A percentile compares a stretch with the other conserved stretches of the same genome.
Evolutionary conservation across 768 basidiomycete species (phyloP).

Genomic region (Mycena latifolia): DNA sequence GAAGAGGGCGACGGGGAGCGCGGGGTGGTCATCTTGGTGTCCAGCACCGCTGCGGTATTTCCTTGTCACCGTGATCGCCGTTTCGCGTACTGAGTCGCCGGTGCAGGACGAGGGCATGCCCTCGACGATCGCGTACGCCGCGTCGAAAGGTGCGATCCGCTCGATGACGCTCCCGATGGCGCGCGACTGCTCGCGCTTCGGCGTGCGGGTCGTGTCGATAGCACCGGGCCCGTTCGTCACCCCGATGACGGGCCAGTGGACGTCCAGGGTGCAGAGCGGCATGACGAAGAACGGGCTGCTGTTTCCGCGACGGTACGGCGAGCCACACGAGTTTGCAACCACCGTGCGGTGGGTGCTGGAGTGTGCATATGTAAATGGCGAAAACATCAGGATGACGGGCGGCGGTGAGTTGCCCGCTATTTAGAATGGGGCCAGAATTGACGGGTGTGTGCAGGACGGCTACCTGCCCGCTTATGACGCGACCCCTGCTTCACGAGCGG

Average conservation of each 20-base stretch:
- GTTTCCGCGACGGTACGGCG: conserved; percentile 51
- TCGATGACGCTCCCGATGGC: conserved; percentile 56
- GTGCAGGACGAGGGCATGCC: conserved; percentile 52
- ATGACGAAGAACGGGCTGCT: conserved; percentile 41
- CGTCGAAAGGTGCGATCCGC: conserved; percentile 53
- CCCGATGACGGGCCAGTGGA: conserved; percentile 45
- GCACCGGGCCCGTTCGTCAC: conserved; percentile 53
- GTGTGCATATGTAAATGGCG: conserved; percentile 50
- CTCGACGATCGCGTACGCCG: conserved; percentile 53
- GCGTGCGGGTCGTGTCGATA: conserved; percentile 52
- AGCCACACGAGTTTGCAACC: conserved; percentile 46
- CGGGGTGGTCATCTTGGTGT: conserved; percentile 53
- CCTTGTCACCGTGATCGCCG: neutral
- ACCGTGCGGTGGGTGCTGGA: conserved; percentile 48
- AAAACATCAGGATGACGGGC: conserved; percentile 39
- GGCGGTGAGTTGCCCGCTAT: conserved; percentile 12
- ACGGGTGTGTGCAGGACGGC: conserved; percentile 8
- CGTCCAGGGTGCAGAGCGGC: conserved; percentile 15
- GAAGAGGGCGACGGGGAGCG: conserved; percentile 48
- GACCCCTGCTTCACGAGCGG: neutral
- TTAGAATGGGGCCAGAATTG: neutral
- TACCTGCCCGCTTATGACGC: conserved; percentile 36
- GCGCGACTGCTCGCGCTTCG: conserved; percentile 51
- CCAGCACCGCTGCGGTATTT: conserved; percentile 49
- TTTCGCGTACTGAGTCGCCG: neutral